Percentiles rank a stretch among this genome's conserved stretches.
phyloP scores from a whole-genome alignment of 768 basidiomycete genomes.

The Dacryopinax primogenitus region DNA sequence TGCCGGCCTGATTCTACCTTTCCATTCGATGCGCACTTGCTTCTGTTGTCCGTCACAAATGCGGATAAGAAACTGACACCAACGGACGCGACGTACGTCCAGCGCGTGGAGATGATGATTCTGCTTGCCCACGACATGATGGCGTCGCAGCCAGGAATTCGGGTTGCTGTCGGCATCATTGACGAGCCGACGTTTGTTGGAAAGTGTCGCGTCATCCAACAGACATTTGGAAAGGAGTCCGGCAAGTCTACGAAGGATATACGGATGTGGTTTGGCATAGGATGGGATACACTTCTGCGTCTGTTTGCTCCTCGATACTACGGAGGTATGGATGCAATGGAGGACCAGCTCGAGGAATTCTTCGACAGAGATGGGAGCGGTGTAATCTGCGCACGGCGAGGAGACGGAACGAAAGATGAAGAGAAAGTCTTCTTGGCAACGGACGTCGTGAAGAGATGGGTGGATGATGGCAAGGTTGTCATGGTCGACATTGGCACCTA shows the following conservation, averaged over 20 bases:
- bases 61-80: slow-evolving; percentile 66
- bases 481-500: slow-evolving; percentile 48
- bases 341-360: slow-evolving; percentile 41
- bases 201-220: slow-evolving; percentile 35
- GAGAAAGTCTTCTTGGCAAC: slow-evolving; percentile 23
- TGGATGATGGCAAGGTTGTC: slow-evolving; percentile 39
- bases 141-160: slow-evolving; percentile 20
- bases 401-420: slow-evolving; percentile 22
- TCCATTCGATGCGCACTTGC: slow-evolving; percentile 55
- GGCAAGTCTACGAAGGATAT: slow-evolving; percentile 15
- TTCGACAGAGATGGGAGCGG: slow-evolving; percentile 46
- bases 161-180: slow-evolving; percentile 67
- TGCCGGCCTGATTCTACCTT: slow-evolving; percentile 11
- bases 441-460: slow-evolving; percentile 37
- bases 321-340: slow-evolving; percentile 39
- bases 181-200: slow-evolving; percentile 82
- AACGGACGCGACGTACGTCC: slow-evolving; percentile 58
- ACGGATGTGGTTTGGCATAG: slow-evolving; percentile 59
- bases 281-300: slow-evolving; percentile 74
- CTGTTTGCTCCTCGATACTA: slow-evolving; percentile 71
- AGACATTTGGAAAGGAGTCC: background rate
- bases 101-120: slow-evolving; percentile 78
- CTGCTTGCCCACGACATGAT: slow-evolving; percentile 41
- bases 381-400: slow-evolving; percentile 57
- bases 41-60: slow-evolving; percentile 74